Conservation (phyloP, 768 basidiomycete species). For the Crassisporium funariophilum region DNA sequence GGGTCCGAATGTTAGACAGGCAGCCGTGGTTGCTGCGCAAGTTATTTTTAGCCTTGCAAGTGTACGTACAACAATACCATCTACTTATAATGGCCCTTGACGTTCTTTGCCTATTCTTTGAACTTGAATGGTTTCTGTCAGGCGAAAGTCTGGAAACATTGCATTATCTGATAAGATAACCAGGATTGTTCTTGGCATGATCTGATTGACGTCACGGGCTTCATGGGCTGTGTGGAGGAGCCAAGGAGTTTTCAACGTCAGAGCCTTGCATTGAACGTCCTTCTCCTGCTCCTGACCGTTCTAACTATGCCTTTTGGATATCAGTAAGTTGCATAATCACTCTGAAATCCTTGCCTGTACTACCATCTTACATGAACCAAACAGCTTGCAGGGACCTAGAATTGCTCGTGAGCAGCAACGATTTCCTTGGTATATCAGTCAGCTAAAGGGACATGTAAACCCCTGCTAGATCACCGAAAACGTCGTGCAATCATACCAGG, state of each 20-base stretch:
- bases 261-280: not conserved
- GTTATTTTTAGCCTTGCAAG: no score
- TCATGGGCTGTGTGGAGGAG: slow-evolving; percentile 1
- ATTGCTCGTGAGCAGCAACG: slow-evolving; percentile 23
- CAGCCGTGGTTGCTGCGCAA: no score
- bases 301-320: slow-evolving; percentile 20
- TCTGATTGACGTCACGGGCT: not conserved
- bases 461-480: slow-evolving; percentile 27
- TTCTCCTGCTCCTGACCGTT: not conserved
- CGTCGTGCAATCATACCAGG: slow-evolving; percentile 35
- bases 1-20: no score
- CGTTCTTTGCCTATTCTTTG: no score
- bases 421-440: not conserved
- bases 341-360: not conserved
- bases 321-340: slow-evolving; percentile 5
- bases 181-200: not conserved
- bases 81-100: no score
- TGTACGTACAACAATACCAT: no score
- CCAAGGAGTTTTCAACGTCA: not conserved
- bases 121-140: no score
- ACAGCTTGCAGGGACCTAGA: slow-evolving; percentile 28
- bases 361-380: not conserved
- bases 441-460: not conserved
- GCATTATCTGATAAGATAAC: slow-evolving; percentile 3
- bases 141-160: not conserved